phyloP scores from a whole-genome alignment of 192 early-diverging fungal species.

The Backusella macrospora region DNA sequence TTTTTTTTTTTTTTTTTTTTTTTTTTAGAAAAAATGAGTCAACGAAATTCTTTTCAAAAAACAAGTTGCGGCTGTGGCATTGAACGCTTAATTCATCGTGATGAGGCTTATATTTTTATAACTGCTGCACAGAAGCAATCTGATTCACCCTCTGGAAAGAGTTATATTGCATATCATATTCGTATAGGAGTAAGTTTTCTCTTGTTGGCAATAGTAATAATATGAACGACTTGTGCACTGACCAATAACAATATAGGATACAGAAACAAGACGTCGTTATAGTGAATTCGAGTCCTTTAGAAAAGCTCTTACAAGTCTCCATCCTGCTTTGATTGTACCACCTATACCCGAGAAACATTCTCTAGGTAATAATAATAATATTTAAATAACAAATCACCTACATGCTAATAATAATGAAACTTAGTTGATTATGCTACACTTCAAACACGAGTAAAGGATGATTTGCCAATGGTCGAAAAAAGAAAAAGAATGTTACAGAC shows the following conservation, averaged over 20 bases:
- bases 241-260: constrained; percentile 42
- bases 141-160: constrained; percentile 47
- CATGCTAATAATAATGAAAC: too few species aligned
- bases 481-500: constrained; percentile 92
- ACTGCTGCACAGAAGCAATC: constrained; percentile 53
- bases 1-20: neutral
- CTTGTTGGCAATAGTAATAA: neutral
- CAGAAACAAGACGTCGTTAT: constrained; percentile 84
- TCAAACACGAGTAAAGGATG: constrained; percentile 88
- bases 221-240: neutral
- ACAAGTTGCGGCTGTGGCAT: constrained; percentile 41
- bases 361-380: too few species aligned
- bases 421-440: constrained; percentile 69
- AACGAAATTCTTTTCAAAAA: constrained; percentile 17
- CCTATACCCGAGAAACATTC: constrained; percentile 99
- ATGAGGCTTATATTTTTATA: constrained; percentile 47
- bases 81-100: constrained; percentile 40
- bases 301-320: constrained; percentile 72
- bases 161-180: constrained; percentile 59
- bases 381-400: neutral
- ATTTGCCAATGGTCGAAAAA: constrained; percentile 85
- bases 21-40: constrained; percentile 16
- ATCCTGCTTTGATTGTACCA: constrained; percentile 88
- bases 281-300: constrained; percentile 96
- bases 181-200: constrained; percentile 48